These are phyloP conservation scores for Musa schizocarpa DNA, from an alignment of 176 grass and related monocot species.

Conservation along the genomic window DNA sequence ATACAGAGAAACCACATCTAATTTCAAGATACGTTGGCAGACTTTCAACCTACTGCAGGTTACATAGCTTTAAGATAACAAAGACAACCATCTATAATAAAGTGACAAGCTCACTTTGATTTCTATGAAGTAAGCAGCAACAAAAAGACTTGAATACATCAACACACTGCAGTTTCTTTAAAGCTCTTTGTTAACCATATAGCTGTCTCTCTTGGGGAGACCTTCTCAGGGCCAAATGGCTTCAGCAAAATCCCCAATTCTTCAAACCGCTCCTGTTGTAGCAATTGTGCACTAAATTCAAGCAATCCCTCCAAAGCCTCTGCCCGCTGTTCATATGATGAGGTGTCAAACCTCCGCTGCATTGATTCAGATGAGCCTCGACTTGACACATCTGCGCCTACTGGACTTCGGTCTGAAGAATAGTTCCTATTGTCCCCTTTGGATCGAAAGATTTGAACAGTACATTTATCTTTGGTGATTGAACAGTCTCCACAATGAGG, in stretches of 20 bases:
- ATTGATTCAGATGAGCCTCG: slow-evolving; percentile 65
- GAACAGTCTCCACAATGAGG: slow-evolving; percentile 56
- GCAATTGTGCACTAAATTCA: slow-evolving; percentile 78
- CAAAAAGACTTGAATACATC: not conserved
- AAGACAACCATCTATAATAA: not conserved
- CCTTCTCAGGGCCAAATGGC: slow-evolving; percentile 78
- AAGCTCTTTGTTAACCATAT: slow-evolving; percentile 98
- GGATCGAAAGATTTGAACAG: slow-evolving; percentile 41
- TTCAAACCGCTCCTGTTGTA: slow-evolving; percentile 89
- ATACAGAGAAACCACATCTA: not conserved
- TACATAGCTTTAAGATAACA: not conserved
- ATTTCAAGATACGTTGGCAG: not conserved
- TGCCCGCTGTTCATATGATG: slow-evolving; percentile 78
- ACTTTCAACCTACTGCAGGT: not conserved
- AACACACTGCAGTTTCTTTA: slow-evolving; percentile 61
- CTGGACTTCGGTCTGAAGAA: slow-evolving; percentile 47
- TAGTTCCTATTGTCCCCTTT: slow-evolving; percentile 45
- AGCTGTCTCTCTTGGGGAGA: slow-evolving; percentile 78
- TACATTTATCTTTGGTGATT: slow-evolving; percentile 96
- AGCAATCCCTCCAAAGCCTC: slow-evolving; percentile 88
- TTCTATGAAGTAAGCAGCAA: not conserved
- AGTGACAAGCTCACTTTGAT: not conserved
- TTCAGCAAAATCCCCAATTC: slow-evolving; percentile 73
- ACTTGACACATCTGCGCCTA: slow-evolving; percentile 32
- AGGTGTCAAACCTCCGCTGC: slow-evolving; percentile 74